Conservation (phyloP, 2,329 filamentous ascomycete genomes). For the Metarhizium robertsii region DNA sequence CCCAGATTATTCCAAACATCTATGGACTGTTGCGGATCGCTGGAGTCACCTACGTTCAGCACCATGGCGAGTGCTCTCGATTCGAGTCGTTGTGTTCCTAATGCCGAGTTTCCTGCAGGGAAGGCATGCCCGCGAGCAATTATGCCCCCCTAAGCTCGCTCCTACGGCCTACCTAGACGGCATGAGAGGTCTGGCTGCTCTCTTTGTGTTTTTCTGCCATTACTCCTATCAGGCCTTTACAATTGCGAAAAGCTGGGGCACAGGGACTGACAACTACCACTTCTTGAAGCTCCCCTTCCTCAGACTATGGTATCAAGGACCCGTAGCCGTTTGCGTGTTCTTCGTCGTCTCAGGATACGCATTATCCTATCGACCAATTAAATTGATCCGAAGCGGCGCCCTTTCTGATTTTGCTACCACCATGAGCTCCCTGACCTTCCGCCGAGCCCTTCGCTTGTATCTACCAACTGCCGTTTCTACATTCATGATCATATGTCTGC, state of each 20-base stretch:
- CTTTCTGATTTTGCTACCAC: conserved; percentile 31
- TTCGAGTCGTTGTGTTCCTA: conserved; percentile 34
- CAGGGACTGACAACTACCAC: conserved; percentile 31
- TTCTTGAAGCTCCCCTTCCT: conserved; percentile 44
- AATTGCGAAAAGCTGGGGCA: conserved; percentile 42
- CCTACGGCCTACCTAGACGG: conserved; percentile 51
- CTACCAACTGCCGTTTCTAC: conserved; percentile 42
- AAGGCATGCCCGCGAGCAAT: conserved; percentile 30
- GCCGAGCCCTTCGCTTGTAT: conserved; percentile 42
- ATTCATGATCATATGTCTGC: conserved; percentile 33
- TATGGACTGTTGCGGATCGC: conserved; percentile 18
- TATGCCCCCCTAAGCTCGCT: conserved; percentile 30
- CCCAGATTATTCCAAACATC: conserved; percentile 7
- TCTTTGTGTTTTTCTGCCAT: conserved; percentile 49
- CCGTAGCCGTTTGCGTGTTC: conserved; percentile 50
- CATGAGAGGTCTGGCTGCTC: conserved; percentile 45
- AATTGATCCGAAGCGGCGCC: conserved; percentile 29
- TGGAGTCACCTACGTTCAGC: conserved; percentile 20
- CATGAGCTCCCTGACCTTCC: conserved; percentile 41
- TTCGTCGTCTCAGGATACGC: conserved; percentile 56
- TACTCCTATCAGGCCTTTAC: conserved; percentile 43
- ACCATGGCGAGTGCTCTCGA: conserved; percentile 26
- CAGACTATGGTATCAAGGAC: conserved; percentile 44
- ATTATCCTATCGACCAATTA: conserved; percentile 43
- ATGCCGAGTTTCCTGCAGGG: conserved; percentile 44